phyloP scores from a whole-genome alignment of 2,329 filamentous ascomycete species.

The Phyllosticta citriasiana region DNA sequence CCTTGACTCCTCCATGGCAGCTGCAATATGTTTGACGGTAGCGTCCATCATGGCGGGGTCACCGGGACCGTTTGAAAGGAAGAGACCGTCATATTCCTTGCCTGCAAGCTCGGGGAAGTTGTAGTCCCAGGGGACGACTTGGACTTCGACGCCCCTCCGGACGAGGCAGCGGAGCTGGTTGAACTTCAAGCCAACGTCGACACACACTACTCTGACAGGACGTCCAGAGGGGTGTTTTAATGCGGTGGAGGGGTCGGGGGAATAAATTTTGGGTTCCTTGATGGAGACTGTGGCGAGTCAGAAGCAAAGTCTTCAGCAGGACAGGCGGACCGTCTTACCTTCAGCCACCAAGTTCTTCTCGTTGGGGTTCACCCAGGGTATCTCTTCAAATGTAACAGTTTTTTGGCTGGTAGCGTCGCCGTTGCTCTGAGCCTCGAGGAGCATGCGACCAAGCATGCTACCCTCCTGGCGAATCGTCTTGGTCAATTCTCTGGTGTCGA shows the following conservation, averaged over 20 bases:
- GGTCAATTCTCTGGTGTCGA: conserved; percentile 87
- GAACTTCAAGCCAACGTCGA: conserved; percentile 97
- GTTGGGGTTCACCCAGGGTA: conserved; percentile 90
- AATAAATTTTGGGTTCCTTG: conserved; percentile 75
- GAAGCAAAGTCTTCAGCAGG: neutral
- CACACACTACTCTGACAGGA: conserved; percentile 74
- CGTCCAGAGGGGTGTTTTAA: conserved; percentile 84
- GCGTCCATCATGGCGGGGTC: conserved; percentile 77
- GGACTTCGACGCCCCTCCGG: conserved; percentile 80
- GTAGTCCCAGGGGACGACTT: conserved; percentile 94
- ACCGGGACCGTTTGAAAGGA: conserved; percentile 95
- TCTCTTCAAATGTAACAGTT: conserved; percentile 55
- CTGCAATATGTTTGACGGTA: conserved; percentile 70
- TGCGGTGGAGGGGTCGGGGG: conserved; percentile 58
- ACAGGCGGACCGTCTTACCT: conserved; percentile 50
- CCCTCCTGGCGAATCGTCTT: conserved; percentile 90
- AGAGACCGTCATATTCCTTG: conserved; percentile 88
- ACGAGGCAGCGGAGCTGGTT: conserved; percentile 94
- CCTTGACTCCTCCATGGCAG: conserved; percentile 65
- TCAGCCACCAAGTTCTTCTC: conserved; percentile 85
- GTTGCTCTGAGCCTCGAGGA: conserved; percentile 25
- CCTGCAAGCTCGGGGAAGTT: conserved; percentile 69
- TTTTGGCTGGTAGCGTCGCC: conserved; percentile 21
- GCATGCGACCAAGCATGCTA: conserved; percentile 87
- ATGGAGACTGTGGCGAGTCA: conserved; percentile 61